Percentiles rank a stretch among this genome's conserved stretches.
Conservation (phyloP, 495 filamentous ascomycete genomes). For the Penicillium cataractarum region DNA sequence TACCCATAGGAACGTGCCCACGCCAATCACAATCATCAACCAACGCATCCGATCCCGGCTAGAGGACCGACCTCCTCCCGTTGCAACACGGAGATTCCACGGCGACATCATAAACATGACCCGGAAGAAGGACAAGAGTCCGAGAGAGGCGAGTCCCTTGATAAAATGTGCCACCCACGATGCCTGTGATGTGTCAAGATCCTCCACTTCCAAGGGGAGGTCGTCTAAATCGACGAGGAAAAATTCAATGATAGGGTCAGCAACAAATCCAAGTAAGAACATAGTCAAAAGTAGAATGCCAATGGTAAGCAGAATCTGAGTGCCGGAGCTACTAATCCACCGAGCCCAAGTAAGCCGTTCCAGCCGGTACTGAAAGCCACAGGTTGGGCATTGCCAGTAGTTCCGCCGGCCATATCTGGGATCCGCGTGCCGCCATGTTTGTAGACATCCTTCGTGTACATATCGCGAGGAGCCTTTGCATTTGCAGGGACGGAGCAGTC, state of each 20-base stretch:
- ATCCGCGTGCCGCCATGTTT: constrained; percentile 79
- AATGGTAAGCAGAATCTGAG: constrained; percentile 69
- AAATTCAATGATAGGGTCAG: constrained; percentile 88
- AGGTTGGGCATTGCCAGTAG: constrained; percentile 89
- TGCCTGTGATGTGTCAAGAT: constrained; percentile 37
- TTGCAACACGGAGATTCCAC: constrained; percentile 30
- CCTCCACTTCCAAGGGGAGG: constrained; percentile 32
- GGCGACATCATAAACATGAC: constrained; percentile 74
- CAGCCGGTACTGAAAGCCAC: constrained; percentile 81
- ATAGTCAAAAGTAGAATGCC: constrained; percentile 68
- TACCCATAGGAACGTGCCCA: constrained; percentile 82
- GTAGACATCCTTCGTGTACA: constrained; percentile 93
- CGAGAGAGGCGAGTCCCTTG: constrained; percentile 84
- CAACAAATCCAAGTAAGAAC: constrained; percentile 85
- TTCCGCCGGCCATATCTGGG: constrained; percentile 66
- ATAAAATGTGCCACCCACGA: constrained; percentile 82
- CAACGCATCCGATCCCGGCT: constrained; percentile 78
- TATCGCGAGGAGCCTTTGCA: constrained; percentile 93
- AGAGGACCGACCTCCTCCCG: constrained; percentile 51
- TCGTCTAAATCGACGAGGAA: constrained; percentile 75
- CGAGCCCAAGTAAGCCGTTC: constrained; percentile 75
- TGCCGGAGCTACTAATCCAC: constrained; percentile 67
- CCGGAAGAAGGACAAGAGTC: constrained; percentile 83
- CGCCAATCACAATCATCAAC: constrained; percentile 76
- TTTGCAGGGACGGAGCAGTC: constrained; percentile 87